Conservation (phyloP, 2,329 filamentous ascomycete species). For the Ophiostoma ulmi region DNA sequence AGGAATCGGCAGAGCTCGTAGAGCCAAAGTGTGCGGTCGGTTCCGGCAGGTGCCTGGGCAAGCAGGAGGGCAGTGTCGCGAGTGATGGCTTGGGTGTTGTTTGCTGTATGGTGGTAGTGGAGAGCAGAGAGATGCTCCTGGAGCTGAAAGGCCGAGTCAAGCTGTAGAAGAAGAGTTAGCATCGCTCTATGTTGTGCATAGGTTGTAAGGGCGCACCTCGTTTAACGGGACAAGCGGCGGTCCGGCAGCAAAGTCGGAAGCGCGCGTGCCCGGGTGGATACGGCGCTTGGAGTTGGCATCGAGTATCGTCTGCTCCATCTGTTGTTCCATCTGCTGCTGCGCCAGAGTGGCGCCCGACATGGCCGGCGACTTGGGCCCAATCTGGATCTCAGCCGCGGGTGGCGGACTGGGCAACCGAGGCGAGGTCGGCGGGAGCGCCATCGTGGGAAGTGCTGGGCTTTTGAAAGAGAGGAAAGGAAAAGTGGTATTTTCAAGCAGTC, state of each 20-base stretch:
- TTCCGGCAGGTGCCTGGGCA: conserved; percentile 70
- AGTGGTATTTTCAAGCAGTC: too few relatives aligned
- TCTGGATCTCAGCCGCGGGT: conserved; percentile 89
- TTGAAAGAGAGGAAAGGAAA: background rate
- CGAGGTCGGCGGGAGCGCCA: conserved; percentile 60
- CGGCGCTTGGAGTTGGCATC: conserved; percentile 73
- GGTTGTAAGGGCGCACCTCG: conserved; percentile 55
- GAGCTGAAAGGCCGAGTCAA: conserved; percentile 94
- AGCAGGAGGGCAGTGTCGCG: conserved; percentile 70
- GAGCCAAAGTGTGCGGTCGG: conserved; percentile 87
- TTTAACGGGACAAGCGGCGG: conserved; percentile 80
- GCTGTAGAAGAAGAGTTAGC: conserved; percentile 46
- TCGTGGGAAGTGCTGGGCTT: conserved; percentile 17
- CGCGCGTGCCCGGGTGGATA: conserved; percentile 86
- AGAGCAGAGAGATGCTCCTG: conserved; percentile 95
- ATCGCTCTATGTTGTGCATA: background rate
- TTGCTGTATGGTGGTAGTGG: conserved; percentile 71
- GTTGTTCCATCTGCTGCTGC: conserved; percentile 52
- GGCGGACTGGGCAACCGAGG: conserved; percentile 92
- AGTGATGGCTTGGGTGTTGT: conserved; percentile 65
- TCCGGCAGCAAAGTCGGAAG: conserved; percentile 87
- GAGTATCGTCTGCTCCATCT: conserved; percentile 58
- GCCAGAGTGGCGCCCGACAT: conserved; percentile 34
- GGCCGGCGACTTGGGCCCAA: conserved; percentile 46
- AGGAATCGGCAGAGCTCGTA: conserved; percentile 97